Evolutionary conservation across 208 protist species (phyloP), one percentile per base, ranked within the genome.

Genomic region (Acanthamoeba triangularis): DNA sequence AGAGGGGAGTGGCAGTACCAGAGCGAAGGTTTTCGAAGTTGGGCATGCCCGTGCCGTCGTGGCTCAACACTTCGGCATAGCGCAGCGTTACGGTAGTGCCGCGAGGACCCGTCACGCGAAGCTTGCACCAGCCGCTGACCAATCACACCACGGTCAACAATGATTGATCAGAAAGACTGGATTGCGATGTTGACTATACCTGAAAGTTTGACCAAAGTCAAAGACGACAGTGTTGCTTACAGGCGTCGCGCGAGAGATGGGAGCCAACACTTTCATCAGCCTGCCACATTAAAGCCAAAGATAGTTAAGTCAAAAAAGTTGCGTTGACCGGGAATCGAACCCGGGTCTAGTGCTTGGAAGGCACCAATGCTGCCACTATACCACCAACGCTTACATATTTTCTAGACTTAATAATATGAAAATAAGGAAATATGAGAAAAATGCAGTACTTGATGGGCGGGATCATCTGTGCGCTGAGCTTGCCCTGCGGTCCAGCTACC

Each of bases 1-100:
- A 85, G 33, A 20, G 7, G 30, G 28, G 2, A 33, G 47, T 49
- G 47, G 13, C 16, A 76, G 67, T 37, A 76, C 67, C 72, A 4
- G 61, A 65, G 14, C 59, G 59, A 6, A 76, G 59, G 25, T 76
- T 65, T n/a, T 76, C 87, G 20, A 78, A 94, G 96, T 96, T 96
- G 95, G 96, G 90, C 80, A 72, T 94, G 20, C 72, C 63, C 0
- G 85, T 44, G 11, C 93, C 74, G n/a, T 56, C 52, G 84, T 97
- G 95, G 59, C 90, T 30, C 78, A 97, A n/a, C 52, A 97, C 78
- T 88, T 97, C 96, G 10, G 82, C 95, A 63, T 96, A 85, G n/a
- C 87, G 91, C 76, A 97, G 33, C 13, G 54, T 95, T 14, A 97
- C 25, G 61, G 28, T 95, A 3, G 65, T 76, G 20, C 96, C 96